Evolutionary conservation across 2,329 filamentous ascomycete species (phyloP), one percentile per base, ranked within the genome.

Genomic region (Emydomyces testavorans): DNA sequence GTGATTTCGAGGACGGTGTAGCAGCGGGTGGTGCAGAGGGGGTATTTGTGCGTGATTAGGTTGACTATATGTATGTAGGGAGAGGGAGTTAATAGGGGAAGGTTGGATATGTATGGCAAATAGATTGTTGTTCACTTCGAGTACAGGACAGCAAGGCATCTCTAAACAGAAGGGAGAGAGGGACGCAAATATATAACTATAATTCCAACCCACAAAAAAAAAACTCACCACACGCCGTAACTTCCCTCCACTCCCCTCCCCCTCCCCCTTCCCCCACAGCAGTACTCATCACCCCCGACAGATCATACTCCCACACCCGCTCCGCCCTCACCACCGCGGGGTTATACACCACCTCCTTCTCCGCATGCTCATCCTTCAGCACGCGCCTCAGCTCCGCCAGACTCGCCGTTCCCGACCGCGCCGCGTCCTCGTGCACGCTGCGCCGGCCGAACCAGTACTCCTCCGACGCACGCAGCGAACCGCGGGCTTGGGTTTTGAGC

Each of bases 271-370:
- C 11, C n/a, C n/a, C n/a, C n/a, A n/a, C n/a, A n/a, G n/a, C n/a
- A n/a, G n/a, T n/a, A n/a, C n/a, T n/a, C n/a, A n/a, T n/a, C 4
- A 35, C 13, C 13, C 23, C n/a, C 11, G 41, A 36, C 18, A 37
- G 8, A 21, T 46, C 43, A 38, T 46, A 37, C 32, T 6, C 16
- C 7, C 8, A 20, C 20, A 46, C 43, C 10, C 43, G 34, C 21
- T 37, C 34, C 34, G 21, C 43, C 1, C 16, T 20, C n/a, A 35
- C n/a, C 24, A 67, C 59, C 37, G 57, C 66, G 4, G 65, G 65
- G 24, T 65, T 69, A 53, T 69, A 70, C 26, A 61, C 62, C 60
- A 60, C 59, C 51, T 69, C 67, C 53, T 69, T 60, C 49, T 61
- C 56, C 5, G 64, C 63, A 54, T 69, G 67, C 15, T 66, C 53